Evolutionary conservation across 2,329 filamentous ascomycete species (phyloP).

Genomic region (Ophiocordyceps polyrhachis-furcata): DNA sequence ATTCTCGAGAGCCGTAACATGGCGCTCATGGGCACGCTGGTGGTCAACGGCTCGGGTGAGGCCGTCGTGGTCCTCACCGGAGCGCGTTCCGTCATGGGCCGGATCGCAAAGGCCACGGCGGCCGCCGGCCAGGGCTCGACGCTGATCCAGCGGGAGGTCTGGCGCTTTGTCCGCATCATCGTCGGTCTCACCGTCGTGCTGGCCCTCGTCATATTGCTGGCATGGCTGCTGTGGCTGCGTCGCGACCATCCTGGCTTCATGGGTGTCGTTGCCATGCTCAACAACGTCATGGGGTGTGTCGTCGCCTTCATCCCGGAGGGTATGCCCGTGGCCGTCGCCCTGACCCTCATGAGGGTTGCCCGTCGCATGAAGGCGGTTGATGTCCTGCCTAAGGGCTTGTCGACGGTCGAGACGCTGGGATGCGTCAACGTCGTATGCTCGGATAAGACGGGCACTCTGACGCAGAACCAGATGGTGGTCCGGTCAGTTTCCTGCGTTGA

Average conservation of each 20-base stretch:
- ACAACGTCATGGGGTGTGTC: conserved; percentile 25
- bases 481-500: conserved; percentile 19
- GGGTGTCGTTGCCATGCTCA: conserved; percentile 23
- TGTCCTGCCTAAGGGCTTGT: conserved; percentile 21
- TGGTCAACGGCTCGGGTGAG: conserved; percentile 20
- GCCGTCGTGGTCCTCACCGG: conserved; percentile 23
- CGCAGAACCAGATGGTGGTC: conserved; percentile 25
- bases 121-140: conserved; percentile 18
- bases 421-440: conserved; percentile 25
- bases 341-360: conserved; percentile 24
- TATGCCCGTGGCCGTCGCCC: conserved; percentile 19
- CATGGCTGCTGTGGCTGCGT: conserved; percentile 23
- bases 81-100: conserved; percentile 20
- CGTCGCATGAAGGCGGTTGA: conserved; percentile 22
- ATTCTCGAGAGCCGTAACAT: conserved; percentile 25
- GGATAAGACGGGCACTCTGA: conserved; percentile 23
- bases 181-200: conserved; percentile 18
- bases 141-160: conserved; percentile 22
- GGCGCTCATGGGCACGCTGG: conserved; percentile 22
- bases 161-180: conserved; percentile 24
- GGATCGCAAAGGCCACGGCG: conserved; percentile 18
- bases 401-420: conserved; percentile 23
- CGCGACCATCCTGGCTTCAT: conserved; percentile 18
- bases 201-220: conserved; percentile 22
- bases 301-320: conserved; percentile 22